Base-by-base conservation (phyloP, 495 filamentous ascomycete species). In the Daldinia loculata region DNA sequence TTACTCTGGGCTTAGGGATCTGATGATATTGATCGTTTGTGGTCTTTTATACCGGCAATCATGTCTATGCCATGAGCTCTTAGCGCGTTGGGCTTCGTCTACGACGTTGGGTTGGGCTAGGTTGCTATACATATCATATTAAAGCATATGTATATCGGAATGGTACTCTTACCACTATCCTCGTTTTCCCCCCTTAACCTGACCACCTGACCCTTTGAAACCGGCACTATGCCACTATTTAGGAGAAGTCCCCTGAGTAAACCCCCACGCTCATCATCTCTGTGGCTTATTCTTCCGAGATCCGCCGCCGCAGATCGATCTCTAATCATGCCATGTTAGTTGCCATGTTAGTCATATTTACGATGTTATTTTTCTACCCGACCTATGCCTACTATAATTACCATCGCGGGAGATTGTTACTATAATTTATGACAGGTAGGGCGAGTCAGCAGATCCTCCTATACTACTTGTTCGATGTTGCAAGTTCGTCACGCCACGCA, bases 401-500 rank as follows among this genome's bases (percentile, higher is more conserved):
- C 34, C 52, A 12, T 12, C 43, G 19, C 0, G 8, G 43, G 1
- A 24, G 19, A 24, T 48, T 0, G 1, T 22, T 9, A 5, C 43
- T 12, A 14, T 48, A 9, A 48, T 48, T 24, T 24, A 48, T 48
- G 43, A 48, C 43, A 48, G 19, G 17, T 48, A 48, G 19, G 1
- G 1, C 26, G 12, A 53, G 50, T 53, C 50, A 30, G 50, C 50
- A 30, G 50, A 48, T 15, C 26, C 1, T 15, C 5, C 14, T 30
- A 17, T 30, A 53, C 14, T 15, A 8, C 26, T 29, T 30, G 50
- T 53, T n/a, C 27, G 50, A 53, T 53, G 27, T 53, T 53, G 50
- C 50, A 53, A 53, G 50, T 53, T 53, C 50, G 50, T 53, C 50
- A 30, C 27, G 27, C 50, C 50, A 53, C 50, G 27, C 50, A 15